Conservation (phyloP, 2,329 filamentous ascomycete genomes). For the Fusarium aywerte region DNA sequence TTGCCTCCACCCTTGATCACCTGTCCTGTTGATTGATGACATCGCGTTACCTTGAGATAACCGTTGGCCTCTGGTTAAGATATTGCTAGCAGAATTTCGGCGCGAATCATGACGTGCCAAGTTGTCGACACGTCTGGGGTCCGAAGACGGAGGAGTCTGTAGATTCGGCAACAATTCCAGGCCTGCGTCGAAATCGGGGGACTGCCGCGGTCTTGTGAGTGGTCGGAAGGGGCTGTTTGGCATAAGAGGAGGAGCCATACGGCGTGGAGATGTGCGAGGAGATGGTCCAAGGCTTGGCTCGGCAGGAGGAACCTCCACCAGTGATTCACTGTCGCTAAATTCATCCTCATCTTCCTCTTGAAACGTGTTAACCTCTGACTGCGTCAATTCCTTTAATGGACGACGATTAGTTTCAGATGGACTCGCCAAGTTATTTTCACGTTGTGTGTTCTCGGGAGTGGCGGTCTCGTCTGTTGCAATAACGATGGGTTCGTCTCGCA, state of each 20-base stretch:
- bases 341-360: conserved; percentile 28
- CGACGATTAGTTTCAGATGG: conserved; percentile 23
- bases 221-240: conserved; percentile 20
- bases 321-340: background rate
- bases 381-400: conserved; percentile 42
- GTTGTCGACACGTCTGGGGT: conserved; percentile 22
- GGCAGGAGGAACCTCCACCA: background rate
- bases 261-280: conserved; percentile 17
- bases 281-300: conserved; percentile 13
- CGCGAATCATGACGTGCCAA: conserved; percentile 7
- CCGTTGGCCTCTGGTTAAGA: conserved; percentile 8
- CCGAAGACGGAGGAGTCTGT: conserved; percentile 46
- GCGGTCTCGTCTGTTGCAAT: conserved; percentile 53
- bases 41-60: conserved; percentile 4
- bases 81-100: conserved; percentile 4
- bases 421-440: conserved; percentile 5
- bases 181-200: background rate
- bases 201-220: conserved; percentile 8
- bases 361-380: conserved; percentile 36
- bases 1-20: conserved; percentile 25
- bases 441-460: conserved; percentile 35
- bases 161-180: conserved; percentile 11
- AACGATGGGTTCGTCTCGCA: conserved; percentile 42
- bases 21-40: background rate
- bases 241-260: background rate